Evolutionary conservation across 2,329 filamentous ascomycete species (phyloP).

Genomic region (Rhexocercosporidium sp.): DNA sequence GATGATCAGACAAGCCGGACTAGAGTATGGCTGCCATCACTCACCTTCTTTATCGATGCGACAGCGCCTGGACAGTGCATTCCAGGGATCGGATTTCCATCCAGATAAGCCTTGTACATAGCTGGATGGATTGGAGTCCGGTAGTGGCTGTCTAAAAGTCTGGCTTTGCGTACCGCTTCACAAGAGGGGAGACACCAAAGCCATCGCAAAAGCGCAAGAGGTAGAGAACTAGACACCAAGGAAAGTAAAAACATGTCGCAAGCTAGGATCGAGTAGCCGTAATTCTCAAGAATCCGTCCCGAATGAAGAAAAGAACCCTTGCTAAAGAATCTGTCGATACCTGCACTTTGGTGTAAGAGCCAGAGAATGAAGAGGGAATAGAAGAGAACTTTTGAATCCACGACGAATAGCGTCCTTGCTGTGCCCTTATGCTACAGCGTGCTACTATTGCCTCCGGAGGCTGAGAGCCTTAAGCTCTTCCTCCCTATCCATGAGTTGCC

Average conservation of each 20-base stretch:
- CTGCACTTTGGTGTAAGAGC: constrained; percentile 6
- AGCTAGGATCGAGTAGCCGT: constrained; percentile 8
- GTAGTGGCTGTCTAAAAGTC: background rate
- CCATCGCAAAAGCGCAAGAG: constrained; percentile 23
- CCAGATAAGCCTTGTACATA: background rate
- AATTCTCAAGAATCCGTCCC: constrained; percentile 9
- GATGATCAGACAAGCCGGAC: background rate
- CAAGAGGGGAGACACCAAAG: constrained; percentile 40
- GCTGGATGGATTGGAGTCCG: background rate
- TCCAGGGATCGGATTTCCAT: background rate
- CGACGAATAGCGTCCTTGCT: constrained; percentile 39
- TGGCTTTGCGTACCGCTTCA: constrained; percentile 23
- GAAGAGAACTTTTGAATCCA: constrained; percentile 34
- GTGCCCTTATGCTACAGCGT: constrained; percentile 34
- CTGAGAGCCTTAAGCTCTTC: constrained; percentile 35
- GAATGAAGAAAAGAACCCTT: constrained; percentile 18
- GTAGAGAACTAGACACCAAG: constrained; percentile 15
- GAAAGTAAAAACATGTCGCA: constrained; percentile 12
- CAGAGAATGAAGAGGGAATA: constrained; percentile 24
- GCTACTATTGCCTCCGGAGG: constrained; percentile 40
- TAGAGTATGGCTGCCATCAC: background rate
- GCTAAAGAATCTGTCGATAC: constrained; percentile 12
- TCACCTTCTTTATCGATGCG: background rate
- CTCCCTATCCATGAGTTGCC: constrained; percentile 43
- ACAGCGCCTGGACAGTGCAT: background rate